These are phyloP conservation scores for Suillus sp. DNA, from an alignment of 768 basidiomycete genomes.

Conservation along the genomic window DNA sequence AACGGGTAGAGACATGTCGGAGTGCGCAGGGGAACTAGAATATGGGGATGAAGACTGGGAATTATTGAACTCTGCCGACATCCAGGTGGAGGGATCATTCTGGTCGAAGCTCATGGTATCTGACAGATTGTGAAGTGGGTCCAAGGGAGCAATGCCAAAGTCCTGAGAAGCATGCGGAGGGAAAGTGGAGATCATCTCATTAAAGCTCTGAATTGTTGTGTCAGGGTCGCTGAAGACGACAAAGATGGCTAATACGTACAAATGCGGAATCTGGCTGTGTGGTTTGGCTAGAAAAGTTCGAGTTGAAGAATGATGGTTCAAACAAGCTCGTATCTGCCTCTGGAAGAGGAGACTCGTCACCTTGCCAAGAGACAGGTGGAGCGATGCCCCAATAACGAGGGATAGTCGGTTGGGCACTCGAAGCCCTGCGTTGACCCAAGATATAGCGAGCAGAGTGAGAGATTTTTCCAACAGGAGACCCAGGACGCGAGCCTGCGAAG, in stretches of 20 bases:
- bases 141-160: constrained; percentile 28
- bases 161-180: constrained; percentile 23
- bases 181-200: constrained; percentile 28
- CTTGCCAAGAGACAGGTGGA: constrained; percentile 35
- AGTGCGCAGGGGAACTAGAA: constrained; percentile 42
- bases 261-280: constrained; percentile 17
- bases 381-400: constrained; percentile 29
- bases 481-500: constrained; percentile 40
- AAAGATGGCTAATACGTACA: constrained; percentile 20
- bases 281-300: constrained; percentile 29
- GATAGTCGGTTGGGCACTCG: constrained; percentile 45
- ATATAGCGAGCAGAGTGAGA: constrained; percentile 44
- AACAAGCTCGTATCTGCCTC: constrained; percentile 52
- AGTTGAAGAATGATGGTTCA: constrained; percentile 42
- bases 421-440: constrained; percentile 51
- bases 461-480: constrained; percentile 48
- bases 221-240: not conserved
- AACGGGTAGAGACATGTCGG: constrained; percentile 32
- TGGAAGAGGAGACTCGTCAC: constrained; percentile 50
- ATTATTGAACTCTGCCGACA: constrained; percentile 20
- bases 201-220: constrained; percentile 20
- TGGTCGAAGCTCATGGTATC: constrained; percentile 15
- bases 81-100: constrained; percentile 16
- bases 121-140: constrained; percentile 24
- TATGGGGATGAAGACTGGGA: constrained; percentile 42